Evolutionary conservation across 176 grass and related monocot genomes (phyloP).

Genomic region (Eleusine indica): DNA sequence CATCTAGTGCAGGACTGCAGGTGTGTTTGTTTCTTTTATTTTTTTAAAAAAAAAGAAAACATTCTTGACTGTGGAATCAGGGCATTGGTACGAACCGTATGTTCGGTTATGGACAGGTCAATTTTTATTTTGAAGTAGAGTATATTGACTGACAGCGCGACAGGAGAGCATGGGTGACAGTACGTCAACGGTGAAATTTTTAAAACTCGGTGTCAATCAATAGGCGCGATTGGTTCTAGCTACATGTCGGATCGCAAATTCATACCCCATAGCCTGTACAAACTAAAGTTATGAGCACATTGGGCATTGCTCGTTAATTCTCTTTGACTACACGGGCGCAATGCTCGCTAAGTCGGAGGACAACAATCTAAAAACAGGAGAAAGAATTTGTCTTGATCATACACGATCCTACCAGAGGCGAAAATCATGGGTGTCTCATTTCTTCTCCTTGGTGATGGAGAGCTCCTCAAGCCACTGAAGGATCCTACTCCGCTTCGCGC

Average conservation of each 20-base stretch:
- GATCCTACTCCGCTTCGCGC: slow-evolving; percentile 46
- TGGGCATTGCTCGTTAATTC: not conserved
- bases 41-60: not conserved
- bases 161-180: not conserved
- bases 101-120: not conserved
- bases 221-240: not conserved
- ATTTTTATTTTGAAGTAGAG: not conserved
- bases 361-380: not conserved
- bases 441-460: slow-evolving; percentile 47
- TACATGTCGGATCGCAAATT: not conserved
- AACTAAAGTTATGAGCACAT: slow-evolving; percentile 1
- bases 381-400: slow-evolving; percentile 14
- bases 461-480: slow-evolving; percentile 62
- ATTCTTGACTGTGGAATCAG: not conserved
- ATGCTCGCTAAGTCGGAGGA: slow-evolving; percentile 14
- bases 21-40: not conserved
- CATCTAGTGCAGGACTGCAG: not conserved
- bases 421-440: slow-evolving; percentile 15
- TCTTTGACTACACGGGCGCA: not conserved
- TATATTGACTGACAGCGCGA: slow-evolving; percentile 3
- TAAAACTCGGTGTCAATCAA: not conserved
- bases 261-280: slow-evolving; percentile 17
- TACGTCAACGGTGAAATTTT: not conserved
- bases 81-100: not conserved
- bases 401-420: not conserved